phyloP scores from a whole-genome alignment of 148 eudicot species.

The Oxyria digyna region DNA sequence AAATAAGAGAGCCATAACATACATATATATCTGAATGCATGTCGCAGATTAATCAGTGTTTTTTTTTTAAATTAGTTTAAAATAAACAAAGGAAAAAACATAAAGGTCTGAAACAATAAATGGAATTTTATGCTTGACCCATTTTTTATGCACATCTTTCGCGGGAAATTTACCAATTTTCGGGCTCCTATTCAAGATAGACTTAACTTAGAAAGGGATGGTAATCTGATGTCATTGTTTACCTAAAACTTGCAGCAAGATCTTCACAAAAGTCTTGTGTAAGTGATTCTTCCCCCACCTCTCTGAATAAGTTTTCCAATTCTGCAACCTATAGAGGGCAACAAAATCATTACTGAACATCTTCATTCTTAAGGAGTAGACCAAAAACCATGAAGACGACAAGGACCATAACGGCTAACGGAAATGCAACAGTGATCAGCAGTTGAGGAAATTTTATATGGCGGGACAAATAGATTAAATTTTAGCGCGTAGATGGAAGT shows the following conservation, averaged over 20 bases:
- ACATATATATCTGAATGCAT: not conserved
- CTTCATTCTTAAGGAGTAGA: not conserved
- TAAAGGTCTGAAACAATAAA: not conserved
- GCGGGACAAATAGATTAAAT: not conserved
- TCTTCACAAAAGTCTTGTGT: slow-evolving; percentile 57
- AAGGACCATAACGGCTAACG: not conserved
- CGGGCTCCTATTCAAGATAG: not conserved
- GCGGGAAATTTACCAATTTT: not conserved
- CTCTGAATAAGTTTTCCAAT: slow-evolving; percentile 56
- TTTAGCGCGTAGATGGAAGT: not conserved
- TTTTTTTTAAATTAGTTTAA: not conserved
- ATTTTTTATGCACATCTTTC: not conserved
- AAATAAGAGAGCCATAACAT: not conserved
- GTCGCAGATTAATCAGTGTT: not conserved
- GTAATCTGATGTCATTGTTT: not conserved
- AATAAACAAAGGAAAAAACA: not conserved
- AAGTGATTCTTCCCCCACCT: slow-evolving; percentile 33
- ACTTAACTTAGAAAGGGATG: not conserved
- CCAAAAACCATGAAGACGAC: not conserved
- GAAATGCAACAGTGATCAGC: not conserved
- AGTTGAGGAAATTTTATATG: not conserved
- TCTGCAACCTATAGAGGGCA: slow-evolving; percentile 33
- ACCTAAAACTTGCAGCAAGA: slow-evolving; percentile 70
- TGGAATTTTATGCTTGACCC: not conserved
- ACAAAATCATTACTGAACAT: not conserved